Percentiles rank a stretch among this genome's conserved stretches.
These are phyloP conservation scores for Epichloe baconii DNA, from an alignment of 2,329 filamentous ascomycete genomes.

Conservation along the genomic window DNA sequence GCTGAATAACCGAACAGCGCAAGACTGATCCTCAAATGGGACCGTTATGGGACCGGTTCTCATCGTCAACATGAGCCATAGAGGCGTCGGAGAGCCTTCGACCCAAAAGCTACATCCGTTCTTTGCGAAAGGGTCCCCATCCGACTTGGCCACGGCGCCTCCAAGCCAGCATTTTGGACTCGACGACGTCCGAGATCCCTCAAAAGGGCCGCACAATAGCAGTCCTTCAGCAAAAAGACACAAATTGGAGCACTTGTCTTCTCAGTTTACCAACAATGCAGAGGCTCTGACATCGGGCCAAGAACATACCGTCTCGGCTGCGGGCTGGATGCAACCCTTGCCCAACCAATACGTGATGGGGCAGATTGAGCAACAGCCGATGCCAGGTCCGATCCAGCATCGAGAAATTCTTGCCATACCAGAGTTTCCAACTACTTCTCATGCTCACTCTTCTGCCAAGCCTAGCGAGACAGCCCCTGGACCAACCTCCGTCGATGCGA, in stretches of 20 bases:
- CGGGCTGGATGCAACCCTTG: neutral
- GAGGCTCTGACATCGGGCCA: neutral
- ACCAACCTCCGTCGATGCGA: neutral
- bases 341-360: neutral
- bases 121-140: conserved; percentile 25
- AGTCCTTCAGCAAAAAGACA: neutral
- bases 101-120: conserved; percentile 42
- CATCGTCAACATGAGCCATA: conserved; percentile 31
- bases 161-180: neutral
- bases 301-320: neutral
- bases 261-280: conserved; percentile 3
- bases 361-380: neutral
- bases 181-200: neutral
- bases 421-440: neutral
- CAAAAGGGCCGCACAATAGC: neutral
- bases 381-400: neutral
- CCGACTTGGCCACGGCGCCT: conserved; percentile 3
- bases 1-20: neutral
- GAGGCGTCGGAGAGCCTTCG: conserved; percentile 20
- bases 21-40: conserved; percentile 21
- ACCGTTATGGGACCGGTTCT: conserved; percentile 32
- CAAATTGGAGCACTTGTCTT: conserved; percentile 6
- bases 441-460: neutral
- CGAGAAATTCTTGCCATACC: neutral
- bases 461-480: neutral